Conservation (phyloP, 2,329 filamentous ascomycete genomes). For the Zymoseptoria passerinii region DNA sequence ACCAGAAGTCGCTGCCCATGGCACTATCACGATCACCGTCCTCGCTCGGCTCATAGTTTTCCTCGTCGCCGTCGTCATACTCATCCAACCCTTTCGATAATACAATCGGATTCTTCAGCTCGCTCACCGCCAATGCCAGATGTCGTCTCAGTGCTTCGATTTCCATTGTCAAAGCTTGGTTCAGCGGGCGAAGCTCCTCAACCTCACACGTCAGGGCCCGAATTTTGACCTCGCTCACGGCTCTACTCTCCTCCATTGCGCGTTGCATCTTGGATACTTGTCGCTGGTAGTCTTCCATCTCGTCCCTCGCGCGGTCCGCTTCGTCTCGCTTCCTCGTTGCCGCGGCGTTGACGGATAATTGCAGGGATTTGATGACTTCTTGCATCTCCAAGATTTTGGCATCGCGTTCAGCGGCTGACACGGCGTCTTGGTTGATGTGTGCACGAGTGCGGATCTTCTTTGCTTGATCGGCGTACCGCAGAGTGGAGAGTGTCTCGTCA, state of each 20-base stretch:
- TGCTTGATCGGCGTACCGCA: slow-evolving; percentile 94
- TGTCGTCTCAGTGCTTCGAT: slow-evolving; percentile 85
- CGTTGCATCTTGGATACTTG: slow-evolving; percentile 85
- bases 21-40: slow-evolving; percentile 56
- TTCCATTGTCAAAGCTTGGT: slow-evolving; percentile 55
- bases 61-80: slow-evolving; percentile 18
- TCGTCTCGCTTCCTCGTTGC: slow-evolving; percentile 64
- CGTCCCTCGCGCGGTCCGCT: slow-evolving; percentile 63
- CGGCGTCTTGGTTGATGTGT: slow-evolving; percentile 89
- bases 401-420: slow-evolving; percentile 86
- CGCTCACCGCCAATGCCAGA: slow-evolving; percentile 74
- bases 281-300: slow-evolving; percentile 87
- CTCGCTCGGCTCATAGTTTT: slow-evolving; percentile 10
- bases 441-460: slow-evolving; percentile 94
- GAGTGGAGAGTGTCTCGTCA: slow-evolving; percentile 89
- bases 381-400: slow-evolving; percentile 92
- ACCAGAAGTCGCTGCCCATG: slow-evolving; percentile 40
- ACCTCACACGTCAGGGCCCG: slow-evolving; percentile 57
- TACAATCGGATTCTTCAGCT: slow-evolving; percentile 86
- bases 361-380: slow-evolving; percentile 80
- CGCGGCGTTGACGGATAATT: slow-evolving; percentile 58
- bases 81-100: slow-evolving; percentile 33
- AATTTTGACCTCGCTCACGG: slow-evolving; percentile 91
- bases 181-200: slow-evolving; percentile 40
- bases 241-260: slow-evolving; percentile 87